Conservation (phyloP, 768 basidiomycete species). For the Lactifluus pinguis region DNA sequence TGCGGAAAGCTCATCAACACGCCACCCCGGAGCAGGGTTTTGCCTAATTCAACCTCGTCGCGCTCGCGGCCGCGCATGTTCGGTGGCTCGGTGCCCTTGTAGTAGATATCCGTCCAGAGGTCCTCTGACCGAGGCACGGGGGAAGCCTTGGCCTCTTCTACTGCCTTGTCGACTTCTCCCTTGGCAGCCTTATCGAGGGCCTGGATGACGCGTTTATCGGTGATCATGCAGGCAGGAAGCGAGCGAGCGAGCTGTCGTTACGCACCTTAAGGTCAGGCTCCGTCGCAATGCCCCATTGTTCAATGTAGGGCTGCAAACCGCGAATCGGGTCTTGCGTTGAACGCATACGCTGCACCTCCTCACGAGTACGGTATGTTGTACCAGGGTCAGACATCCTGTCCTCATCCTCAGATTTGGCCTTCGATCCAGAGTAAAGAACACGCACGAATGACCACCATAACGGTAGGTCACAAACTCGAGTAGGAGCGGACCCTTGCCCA, state of each 20-base stretch:
- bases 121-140: slow-evolving; percentile 68
- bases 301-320: slow-evolving; percentile 85
- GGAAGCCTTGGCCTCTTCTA: slow-evolving; percentile 84
- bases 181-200: slow-evolving; percentile 87
- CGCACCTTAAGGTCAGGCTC: slow-evolving; percentile 80
- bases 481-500: slow-evolving; percentile 83
- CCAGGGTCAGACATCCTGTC: slow-evolving; percentile 94
- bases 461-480: slow-evolving; percentile 98
- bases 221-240: background rate
- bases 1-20: slow-evolving; percentile 1
- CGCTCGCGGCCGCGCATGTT: slow-evolving; percentile 87
- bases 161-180: slow-evolving; percentile 76
- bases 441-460: slow-evolving; percentile 95
- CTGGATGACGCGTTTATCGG: slow-evolving; percentile 28
- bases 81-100: slow-evolving; percentile 77
- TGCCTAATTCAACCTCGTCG: slow-evolving; percentile 51
- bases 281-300: slow-evolving; percentile 89
- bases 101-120: slow-evolving; percentile 83
- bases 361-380: slow-evolving; percentile 96
- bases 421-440: slow-evolving; percentile 19
- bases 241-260: slow-evolving; percentile 18
- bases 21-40: background rate
- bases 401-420: background rate
- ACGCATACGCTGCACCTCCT: slow-evolving; percentile 96
- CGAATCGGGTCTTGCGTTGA: slow-evolving; percentile 93